phyloP scores from a whole-genome alignment of 2,329 filamentous ascomycete species.

The Canariomyces notabilis region DNA sequence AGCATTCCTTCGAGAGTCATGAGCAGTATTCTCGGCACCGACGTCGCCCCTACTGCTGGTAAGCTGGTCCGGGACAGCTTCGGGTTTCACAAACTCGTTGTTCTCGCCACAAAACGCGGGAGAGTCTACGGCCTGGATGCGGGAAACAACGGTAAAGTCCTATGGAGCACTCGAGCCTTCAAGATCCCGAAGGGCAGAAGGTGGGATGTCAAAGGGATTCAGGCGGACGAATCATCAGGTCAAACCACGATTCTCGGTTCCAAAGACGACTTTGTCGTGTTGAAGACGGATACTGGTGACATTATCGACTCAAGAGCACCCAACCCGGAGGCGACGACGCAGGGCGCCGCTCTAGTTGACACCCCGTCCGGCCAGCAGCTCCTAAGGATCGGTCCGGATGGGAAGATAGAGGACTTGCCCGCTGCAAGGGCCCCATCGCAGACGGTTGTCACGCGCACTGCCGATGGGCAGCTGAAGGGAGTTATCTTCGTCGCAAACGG shows the following conservation, averaged over 20 bases:
- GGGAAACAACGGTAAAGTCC: slow-evolving; percentile 64
- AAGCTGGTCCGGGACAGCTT: slow-evolving; percentile 67
- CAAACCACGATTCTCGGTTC: slow-evolving; percentile 54
- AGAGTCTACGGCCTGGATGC: slow-evolving; percentile 76
- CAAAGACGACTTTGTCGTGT: slow-evolving; percentile 57
- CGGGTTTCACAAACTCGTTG: slow-evolving; percentile 79
- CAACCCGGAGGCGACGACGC: slow-evolving; percentile 36
- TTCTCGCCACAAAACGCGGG: slow-evolving; percentile 75
- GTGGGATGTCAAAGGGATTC: slow-evolving; percentile 65
- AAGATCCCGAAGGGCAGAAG: slow-evolving; percentile 49
- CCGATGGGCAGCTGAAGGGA: slow-evolving; percentile 48
- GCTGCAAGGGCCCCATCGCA: slow-evolving; percentile 45
- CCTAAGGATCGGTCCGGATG: slow-evolving; percentile 48
- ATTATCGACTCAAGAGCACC: slow-evolving; percentile 40
- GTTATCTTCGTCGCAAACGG: slow-evolving; percentile 45
- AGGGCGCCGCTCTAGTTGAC: slow-evolving; percentile 49
- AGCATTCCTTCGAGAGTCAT: slow-evolving; percentile 64
- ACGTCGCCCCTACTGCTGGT: slow-evolving; percentile 38
- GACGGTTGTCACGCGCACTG: slow-evolving; percentile 49
- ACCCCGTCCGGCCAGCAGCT: slow-evolving; percentile 49
- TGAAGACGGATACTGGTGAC: slow-evolving; percentile 50
- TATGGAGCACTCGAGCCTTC: slow-evolving; percentile 68
- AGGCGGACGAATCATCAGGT: slow-evolving; percentile 53
- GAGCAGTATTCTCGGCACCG: slow-evolving; percentile 57
- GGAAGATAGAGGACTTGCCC: slow-evolving; percentile 44